Evolutionary conservation across 23 red algal genomes (phyloP).

Genomic region (Agarophyton chilense): DNA sequence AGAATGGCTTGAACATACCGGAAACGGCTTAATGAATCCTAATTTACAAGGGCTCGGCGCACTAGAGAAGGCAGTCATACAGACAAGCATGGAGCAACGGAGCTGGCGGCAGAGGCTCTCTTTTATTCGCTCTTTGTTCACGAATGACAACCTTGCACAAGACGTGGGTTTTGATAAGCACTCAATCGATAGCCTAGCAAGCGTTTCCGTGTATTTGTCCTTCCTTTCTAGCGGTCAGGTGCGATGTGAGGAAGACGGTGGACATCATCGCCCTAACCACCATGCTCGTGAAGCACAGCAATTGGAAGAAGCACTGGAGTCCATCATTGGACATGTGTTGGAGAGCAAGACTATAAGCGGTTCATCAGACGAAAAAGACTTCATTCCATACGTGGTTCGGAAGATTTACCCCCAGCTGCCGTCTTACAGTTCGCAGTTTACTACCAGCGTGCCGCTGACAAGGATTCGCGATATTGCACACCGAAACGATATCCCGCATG

Average conservation of each 20-base stretch:
- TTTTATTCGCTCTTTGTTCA: conserved; percentile 68
- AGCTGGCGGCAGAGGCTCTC: conserved; percentile 77
- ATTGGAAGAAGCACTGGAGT: conserved; percentile 52
- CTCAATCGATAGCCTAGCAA: conserved; percentile 59
- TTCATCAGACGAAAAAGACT: not conserved
- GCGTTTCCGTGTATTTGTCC: conserved; percentile 70
- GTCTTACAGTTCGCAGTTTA: conserved; percentile 73
- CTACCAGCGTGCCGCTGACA: conserved; percentile 76
- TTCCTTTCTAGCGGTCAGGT: conserved; percentile 79
- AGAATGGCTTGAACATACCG: not conserved
- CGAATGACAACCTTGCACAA: conserved; percentile 23
- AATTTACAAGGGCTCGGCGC: conserved; percentile 29
- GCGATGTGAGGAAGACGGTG: conserved; percentile 74
- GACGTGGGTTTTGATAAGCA: conserved; percentile 43
- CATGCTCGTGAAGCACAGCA: conserved; percentile 70
- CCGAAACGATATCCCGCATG: conserved; percentile 83
- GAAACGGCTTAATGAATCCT: not conserved
- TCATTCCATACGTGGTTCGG: conserved; percentile 57
- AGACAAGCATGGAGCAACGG: conserved; percentile 2
- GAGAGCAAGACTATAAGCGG: not conserved
- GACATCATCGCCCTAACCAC: conserved; percentile 83
- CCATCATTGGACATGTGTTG: not conserved
- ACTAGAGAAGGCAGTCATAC: conserved; percentile 62
- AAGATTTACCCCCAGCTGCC: conserved; percentile 82
- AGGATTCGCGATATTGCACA: conserved; percentile 89